A percentile compares a stretch with the other conserved stretches of the same genome.
phyloP scores from a whole-genome alignment of 495 filamentous ascomycete genomes.

The Endocarpon pusillum region DNA sequence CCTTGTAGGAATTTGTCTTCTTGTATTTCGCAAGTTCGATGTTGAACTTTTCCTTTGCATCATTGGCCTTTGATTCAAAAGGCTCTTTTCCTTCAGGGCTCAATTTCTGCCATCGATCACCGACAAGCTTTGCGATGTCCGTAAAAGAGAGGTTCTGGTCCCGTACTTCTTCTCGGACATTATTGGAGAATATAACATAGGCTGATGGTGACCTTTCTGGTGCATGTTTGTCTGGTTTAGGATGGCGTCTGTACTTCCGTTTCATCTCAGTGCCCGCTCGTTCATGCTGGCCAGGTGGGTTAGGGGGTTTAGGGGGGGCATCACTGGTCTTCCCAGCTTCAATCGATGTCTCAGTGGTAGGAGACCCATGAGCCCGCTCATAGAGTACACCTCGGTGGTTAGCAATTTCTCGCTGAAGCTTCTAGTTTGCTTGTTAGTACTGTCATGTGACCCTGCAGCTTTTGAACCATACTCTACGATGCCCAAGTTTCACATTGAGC shows the following conservation, averaged over 20 bases:
- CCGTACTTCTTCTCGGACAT: constrained; percentile 57
- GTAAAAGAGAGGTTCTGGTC: constrained; percentile 59
- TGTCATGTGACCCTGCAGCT: neutral
- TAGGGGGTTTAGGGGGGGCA: constrained; percentile 11
- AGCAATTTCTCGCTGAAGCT: constrained; percentile 33
- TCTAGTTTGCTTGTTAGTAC: constrained; percentile 5
- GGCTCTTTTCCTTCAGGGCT: constrained; percentile 45
- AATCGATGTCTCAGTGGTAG: constrained; percentile 2
- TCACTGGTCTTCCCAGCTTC: constrained; percentile 2
- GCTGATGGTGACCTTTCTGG: constrained; percentile 63
- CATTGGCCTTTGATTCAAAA: constrained; percentile 48
- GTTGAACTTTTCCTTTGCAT: constrained; percentile 56
- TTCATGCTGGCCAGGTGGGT: constrained; percentile 9
- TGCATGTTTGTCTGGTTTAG: constrained; percentile 65
- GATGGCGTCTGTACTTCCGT: constrained; percentile 62
- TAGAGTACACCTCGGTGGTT: constrained; percentile 41
- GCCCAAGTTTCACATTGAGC: constrained; percentile 58
- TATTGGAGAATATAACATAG: constrained; percentile 72
- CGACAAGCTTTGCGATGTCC: constrained; percentile 66
- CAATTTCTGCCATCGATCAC: constrained; percentile 62
- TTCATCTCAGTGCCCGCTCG: constrained; percentile 28
- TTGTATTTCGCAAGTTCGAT: constrained; percentile 52
- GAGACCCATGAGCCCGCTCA: constrained; percentile 24
- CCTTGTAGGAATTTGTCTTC: constrained; percentile 42
- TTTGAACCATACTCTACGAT: constrained; percentile 40